Base-by-base conservation (phyloP, 2,329 filamentous ascomycete species). In the Epichloe gansuensis region DNA sequence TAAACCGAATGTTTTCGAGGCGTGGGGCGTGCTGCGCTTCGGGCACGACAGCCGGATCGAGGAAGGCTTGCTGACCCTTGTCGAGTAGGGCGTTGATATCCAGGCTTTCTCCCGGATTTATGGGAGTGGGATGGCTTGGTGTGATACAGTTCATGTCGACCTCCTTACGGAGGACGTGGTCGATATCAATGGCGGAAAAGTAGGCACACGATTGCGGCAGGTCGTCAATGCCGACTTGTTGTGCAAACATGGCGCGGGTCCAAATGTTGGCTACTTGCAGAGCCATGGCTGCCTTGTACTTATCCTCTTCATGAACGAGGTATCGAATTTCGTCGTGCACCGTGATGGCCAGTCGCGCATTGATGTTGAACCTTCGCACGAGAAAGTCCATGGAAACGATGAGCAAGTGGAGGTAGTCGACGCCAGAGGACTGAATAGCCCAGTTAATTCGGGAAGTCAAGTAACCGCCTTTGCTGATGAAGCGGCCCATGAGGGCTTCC, bases 301-400 rank as follows among this genome's bases (percentile, higher is more conserved):
- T 88, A 69, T 98, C 90, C 55, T 86, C 75, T 3, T 91, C 78
- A 62, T 84, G 85, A 43, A 95, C 90, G 0, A 98, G 76, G 62
- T 98, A 98, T 15, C 93, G 81, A 57, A 98, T 97, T 69, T 98
- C 94, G 62, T 98, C 94, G 65, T 98, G 93, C 0, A 98, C 93
- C 0, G 91, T 97, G 56, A 98, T 89, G 15, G 91, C 82, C 2
- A 98, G 74, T 1, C 94, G 87, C 4, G 90, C 90, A 51, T 87
- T 70, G 55, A 98, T 81, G 61, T 88, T 91, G 73, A 86, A 98
- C 5, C 85, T 86, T 2, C 89, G 81, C 51, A 85, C 84, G 3
- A 98, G 77, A 63, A 95, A 95, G 65, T 97, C 91, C 94, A 98
- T 98, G 13, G 83, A 78, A 3, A 97, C 81, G 57, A 98, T 89